Conservation (phyloP, 1,284 basidiomycete species). For the Ustilago loliicola region DNA sequence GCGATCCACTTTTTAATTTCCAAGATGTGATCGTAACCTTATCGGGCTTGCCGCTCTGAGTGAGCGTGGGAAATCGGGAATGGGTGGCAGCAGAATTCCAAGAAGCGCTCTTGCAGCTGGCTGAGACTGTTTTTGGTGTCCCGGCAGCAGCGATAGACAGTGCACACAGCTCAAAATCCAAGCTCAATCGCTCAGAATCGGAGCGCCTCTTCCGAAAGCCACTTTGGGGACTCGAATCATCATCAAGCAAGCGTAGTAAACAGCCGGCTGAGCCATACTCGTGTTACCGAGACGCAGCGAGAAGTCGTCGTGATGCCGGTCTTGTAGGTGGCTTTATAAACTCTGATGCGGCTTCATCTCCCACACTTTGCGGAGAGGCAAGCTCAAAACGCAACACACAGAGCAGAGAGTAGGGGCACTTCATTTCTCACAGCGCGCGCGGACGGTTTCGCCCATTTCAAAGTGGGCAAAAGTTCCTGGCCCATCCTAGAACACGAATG, state of each 20-base stretch:
- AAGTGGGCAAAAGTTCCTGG: neutral
- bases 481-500: neutral
- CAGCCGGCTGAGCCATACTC: too few relatives aligned
- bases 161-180: too few relatives aligned
- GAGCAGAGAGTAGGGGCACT: neutral
- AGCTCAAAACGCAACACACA: neutral
- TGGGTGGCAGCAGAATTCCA: too few relatives aligned
- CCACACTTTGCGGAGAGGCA: constrained; percentile 6
- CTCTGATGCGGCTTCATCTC: neutral
- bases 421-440: neutral
- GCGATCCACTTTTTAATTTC: neutral
- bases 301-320: neutral
- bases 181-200: neutral
- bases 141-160: neutral
- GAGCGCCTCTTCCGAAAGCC: neutral
- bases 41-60: neutral
- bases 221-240: neutral
- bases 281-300: neutral
- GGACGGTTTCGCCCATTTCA: too few relatives aligned
- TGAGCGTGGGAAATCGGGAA: neutral
- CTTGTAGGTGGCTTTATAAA: neutral
- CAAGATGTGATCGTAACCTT: neutral
- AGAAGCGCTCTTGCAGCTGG: too few relatives aligned
- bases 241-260: too few relatives aligned
- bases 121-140: neutral